Evolutionary conservation across 495 filamentous ascomycete species (phyloP), one percentile per base, ranked within the genome.

Genomic region (Sphaerosporella brunnea): DNA sequence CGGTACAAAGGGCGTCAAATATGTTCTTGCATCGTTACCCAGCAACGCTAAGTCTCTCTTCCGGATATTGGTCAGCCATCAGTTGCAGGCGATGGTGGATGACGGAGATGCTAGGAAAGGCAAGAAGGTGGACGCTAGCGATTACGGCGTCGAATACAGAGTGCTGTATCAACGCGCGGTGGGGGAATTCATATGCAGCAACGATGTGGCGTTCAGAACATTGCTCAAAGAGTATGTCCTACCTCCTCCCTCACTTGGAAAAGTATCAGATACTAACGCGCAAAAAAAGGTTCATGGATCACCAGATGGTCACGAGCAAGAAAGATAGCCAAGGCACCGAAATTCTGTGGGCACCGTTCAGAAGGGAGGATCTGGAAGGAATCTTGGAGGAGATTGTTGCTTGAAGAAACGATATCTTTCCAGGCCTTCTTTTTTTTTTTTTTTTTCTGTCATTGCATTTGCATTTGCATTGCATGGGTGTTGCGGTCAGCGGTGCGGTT

Each of bases 151-250:
- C 24, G 90, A 96, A 64, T 95, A 94, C 63, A 70, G 82, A 13
- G 73, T 81, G 52, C 66, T 96, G 47, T 97, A 96, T 65, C 85
- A 90, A 59, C 93, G 92, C 63, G 87, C 87, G 15, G 79, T 85
- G 19, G 88, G 93, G 64, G 85, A 95, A 60, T 94, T 97, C 63
- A 86, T 96, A 34, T 94, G 88, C 53, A 87, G 83, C 54, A 92
- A 79, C 49, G 90, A 97, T 69, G 85, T 94, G 75, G 84, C 79
- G 55, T 97, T 96, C 64, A 71, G 90, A 51, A 88, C 84, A 23
- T 51, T 97, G 63, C 62, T 97, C 56, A 96, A 95, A 66, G 90
- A 97, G 73, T 84, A 65, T 40, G 79, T 65, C 23, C 5, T 40
- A 30, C 1, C 10, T 23, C 13, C 20, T 18, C 16, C 23, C 21